phyloP scores from a whole-genome alignment of 2,329 filamentous ascomycete genomes.

The Xylaria sp. region DNA sequence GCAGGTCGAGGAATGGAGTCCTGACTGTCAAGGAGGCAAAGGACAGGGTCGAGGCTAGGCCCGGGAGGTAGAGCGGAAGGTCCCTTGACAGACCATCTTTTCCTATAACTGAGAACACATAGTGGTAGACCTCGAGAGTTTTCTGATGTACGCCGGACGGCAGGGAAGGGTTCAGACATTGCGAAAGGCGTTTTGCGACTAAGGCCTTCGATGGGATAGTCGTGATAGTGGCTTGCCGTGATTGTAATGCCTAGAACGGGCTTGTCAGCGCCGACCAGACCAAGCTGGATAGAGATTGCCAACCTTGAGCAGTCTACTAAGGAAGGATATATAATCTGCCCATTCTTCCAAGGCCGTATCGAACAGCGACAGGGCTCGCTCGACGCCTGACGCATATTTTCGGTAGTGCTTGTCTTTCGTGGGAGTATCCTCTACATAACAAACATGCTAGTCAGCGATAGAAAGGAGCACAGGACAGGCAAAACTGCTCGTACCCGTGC shows the following conservation, averaged over 20 bases:
- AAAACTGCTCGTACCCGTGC: slow-evolving; percentile 65
- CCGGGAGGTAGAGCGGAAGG: slow-evolving; percentile 85
- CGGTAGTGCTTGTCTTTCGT: slow-evolving; percentile 73
- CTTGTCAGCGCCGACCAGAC: slow-evolving; percentile 30
- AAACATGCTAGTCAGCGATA: slow-evolving; percentile 27
- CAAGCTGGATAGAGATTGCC: slow-evolving; percentile 15
- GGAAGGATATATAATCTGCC: slow-evolving; percentile 98
- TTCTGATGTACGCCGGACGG: slow-evolving; percentile 98
- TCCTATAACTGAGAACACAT: slow-evolving; percentile 85
- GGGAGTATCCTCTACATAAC: slow-evolving; percentile 52
- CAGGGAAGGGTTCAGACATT: slow-evolving; percentile 90
- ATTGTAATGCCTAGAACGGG: slow-evolving; percentile 76
- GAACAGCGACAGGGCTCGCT: slow-evolving; percentile 85
- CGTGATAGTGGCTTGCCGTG: slow-evolving; percentile 71
- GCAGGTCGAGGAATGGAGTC: slow-evolving; percentile 78
- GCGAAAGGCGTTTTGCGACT: slow-evolving; percentile 87
- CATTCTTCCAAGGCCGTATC: slow-evolving; percentile 95
- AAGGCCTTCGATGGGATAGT: slow-evolving; percentile 79
- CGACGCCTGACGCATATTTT: slow-evolving; percentile 86
- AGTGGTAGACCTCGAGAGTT: slow-evolving; percentile 88
- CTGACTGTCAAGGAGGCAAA: slow-evolving; percentile 94
- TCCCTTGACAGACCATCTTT: slow-evolving; percentile 79
- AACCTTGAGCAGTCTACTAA: slow-evolving; percentile 88
- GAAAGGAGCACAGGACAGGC: slow-evolving; percentile 1
- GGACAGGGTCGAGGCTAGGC: slow-evolving; percentile 83